phyloP scores from a whole-genome alignment of 352 stramenopile species.

The Phytophthora megakarya region DNA sequence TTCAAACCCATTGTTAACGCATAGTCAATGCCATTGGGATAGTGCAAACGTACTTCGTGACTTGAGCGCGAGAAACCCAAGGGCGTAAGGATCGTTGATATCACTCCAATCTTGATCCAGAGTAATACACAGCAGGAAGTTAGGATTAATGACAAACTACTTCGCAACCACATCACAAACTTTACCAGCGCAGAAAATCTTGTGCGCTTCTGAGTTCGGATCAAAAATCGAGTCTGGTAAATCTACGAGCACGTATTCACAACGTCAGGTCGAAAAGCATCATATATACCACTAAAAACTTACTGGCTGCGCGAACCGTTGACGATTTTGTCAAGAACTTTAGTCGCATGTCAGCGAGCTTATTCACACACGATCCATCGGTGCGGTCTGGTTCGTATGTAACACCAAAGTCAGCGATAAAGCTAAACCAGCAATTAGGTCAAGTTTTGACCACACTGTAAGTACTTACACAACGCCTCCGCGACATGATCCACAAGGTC shows the following conservation, averaged over 20 bases:
- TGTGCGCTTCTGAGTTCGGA: conserved; percentile 55
- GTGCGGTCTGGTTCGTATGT: conserved; percentile 42
- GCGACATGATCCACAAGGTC: conserved; percentile 43
- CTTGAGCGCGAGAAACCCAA: conserved; percentile 58
- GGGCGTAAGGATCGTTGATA: conserved; percentile 54
- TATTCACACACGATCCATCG: conserved; percentile 57
- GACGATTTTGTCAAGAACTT: conserved; percentile 50
- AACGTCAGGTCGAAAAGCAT: conserved; percentile 24
- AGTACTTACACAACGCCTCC: conserved; percentile 36
- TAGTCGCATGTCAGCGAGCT: conserved; percentile 61
- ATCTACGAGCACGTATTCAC: conserved; percentile 34
- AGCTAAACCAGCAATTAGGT: not conserved
- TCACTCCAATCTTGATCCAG: conserved; percentile 54
- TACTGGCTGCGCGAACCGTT: conserved; percentile 53
- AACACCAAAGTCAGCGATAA: not conserved
- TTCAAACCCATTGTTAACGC: conserved; percentile 3
- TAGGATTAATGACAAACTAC: not conserved
- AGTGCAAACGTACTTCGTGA: conserved; percentile 37
- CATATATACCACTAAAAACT: conserved; percentile 12
- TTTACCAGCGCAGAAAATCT: conserved; percentile 70
- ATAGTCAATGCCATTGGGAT: not conserved
- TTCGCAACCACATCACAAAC: not conserved
- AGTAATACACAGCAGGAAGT: not conserved
- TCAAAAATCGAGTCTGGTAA: conserved; percentile 65
- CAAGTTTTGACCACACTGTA: not conserved